phyloP scores from a whole-genome alignment of 495 filamentous ascomycete species.

The Chaetomium cochliodes region DNA sequence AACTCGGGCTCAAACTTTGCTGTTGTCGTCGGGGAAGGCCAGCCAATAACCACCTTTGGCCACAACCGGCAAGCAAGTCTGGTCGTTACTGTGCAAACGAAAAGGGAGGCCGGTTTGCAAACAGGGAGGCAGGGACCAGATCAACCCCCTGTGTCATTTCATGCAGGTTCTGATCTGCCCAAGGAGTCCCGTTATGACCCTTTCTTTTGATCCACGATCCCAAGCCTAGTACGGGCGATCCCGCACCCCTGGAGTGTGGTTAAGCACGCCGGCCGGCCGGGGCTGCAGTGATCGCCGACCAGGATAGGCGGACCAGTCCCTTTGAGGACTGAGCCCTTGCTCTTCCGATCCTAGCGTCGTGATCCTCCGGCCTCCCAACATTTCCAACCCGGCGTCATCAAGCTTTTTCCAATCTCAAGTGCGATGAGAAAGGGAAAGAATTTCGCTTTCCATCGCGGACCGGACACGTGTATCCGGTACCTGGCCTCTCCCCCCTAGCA shows the following conservation, averaged over 20 bases:
- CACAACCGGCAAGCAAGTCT: background rate
- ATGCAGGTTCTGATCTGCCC: background rate
- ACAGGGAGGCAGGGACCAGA: background rate
- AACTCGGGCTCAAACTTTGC: background rate
- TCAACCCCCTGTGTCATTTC: constrained; percentile 4
- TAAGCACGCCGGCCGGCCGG: constrained; percentile 12
- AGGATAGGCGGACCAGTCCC: constrained; percentile 32
- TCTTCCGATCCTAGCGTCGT: constrained; percentile 36
- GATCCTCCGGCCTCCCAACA: constrained; percentile 20
- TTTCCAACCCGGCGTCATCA: background rate
- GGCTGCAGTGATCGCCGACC: constrained; percentile 38
- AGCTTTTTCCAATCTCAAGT: background rate
- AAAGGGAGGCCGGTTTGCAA: background rate
- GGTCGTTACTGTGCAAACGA: background rate
- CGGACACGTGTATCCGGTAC: constrained; percentile 9
- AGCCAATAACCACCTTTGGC: background rate
- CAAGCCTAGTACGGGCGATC: background rate
- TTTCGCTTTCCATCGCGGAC: background rate
- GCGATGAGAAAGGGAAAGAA: background rate
- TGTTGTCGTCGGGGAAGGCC: background rate
- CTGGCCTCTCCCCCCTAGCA: background rate
- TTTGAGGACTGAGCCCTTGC: constrained; percentile 25
- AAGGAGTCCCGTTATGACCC: background rate
- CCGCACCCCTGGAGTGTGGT: constrained; percentile 20
- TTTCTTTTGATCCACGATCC: constrained; percentile 6